Conservation (phyloP, 495 filamentous ascomycete species). For the Tuber aestivum region DNA sequence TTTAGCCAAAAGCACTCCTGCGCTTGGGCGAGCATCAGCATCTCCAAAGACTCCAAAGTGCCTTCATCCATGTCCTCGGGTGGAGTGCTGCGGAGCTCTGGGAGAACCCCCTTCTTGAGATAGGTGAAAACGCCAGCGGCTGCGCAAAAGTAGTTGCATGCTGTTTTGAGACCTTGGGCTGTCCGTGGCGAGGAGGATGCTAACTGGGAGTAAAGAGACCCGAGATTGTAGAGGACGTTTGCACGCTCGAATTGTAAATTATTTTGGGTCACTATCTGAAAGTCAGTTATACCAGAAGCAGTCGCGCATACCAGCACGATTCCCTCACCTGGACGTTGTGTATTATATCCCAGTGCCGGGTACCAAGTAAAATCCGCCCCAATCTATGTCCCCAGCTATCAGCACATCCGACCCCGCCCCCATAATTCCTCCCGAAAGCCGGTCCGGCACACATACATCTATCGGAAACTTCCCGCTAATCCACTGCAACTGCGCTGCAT, state of each 20-base stretch:
- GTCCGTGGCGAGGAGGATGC: slow-evolving; percentile 74
- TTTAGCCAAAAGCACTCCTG: slow-evolving; percentile 99
- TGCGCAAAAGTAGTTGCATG: slow-evolving; percentile 86
- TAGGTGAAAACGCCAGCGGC: slow-evolving; percentile 78
- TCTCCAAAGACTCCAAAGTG: slow-evolving; percentile 74
- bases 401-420: slow-evolving; percentile 20
- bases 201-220: slow-evolving; percentile 86
- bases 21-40: slow-evolving; percentile 80
- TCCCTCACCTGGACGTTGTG: slow-evolving; percentile 57
- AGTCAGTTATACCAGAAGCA: slow-evolving; percentile 16
- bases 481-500: slow-evolving; percentile 91
- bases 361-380: slow-evolving; percentile 96
- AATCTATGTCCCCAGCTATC: slow-evolving; percentile 54
- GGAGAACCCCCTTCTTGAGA: slow-evolving; percentile 70
- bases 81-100: slow-evolving; percentile 75
- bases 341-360: slow-evolving; percentile 85
- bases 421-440: not conserved
- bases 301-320: not conserved
- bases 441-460: slow-evolving; percentile 58
- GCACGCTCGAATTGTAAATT: slow-evolving; percentile 93
- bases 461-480: slow-evolving; percentile 93
- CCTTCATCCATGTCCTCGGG: slow-evolving; percentile 94
- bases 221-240: slow-evolving; percentile 88
- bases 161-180: slow-evolving; percentile 74
- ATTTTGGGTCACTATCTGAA: slow-evolving; percentile 63